Evolutionary conservation across 371 early-diverging fungal genomes (phyloP), one percentile per base, ranked within the genome.

Genomic region (Parasitella parasitica): DNA sequence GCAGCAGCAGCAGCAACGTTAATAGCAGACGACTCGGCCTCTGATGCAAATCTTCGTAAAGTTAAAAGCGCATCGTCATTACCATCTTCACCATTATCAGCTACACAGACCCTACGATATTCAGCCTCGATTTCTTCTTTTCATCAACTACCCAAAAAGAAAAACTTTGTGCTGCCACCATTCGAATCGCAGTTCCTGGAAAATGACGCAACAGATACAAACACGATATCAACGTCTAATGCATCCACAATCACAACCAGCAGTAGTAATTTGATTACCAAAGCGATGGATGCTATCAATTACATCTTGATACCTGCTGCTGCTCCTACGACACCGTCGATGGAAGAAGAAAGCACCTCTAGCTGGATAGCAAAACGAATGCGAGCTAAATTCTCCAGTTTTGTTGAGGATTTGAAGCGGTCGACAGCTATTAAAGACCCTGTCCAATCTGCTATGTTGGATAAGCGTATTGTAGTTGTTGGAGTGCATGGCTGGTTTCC

Each of bases 401-500:
- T 80, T 58, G 62, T 80, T 11, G 55, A 71, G 18, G 73, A 69
- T 9, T 63, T 81, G 49, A 68, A 76, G 54, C 54, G 54, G 28
- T 26, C 15, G 6, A 46, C 43, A 16, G 15, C 54, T 4, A 18
- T 48, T 2, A 52, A 26, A 2, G 41, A 61, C 1, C 59, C 63
- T 34, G 68, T 68, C 0, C 64, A 59, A 16, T 48, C 39, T 34
- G 64, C 46, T 6, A 57, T 75, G 32, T 56, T 66, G 15, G 67
- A 67, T 27, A 78, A 78, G 43, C 64, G 70, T 18, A 74, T 92
- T 13, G 91, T 80, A 1, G 78, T 93, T 11, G 69, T 93, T 32
- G 94, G 94, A 12, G 84, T 96, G 0, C 97, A 96, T 64, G 97
- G 96, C 4, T 96, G 96, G 96, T 95, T 92, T 71, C 96, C 96